Evolutionary conservation across 352 stramenopile species (phyloP).

Genomic region (Phytophthora tubulina): DNA sequence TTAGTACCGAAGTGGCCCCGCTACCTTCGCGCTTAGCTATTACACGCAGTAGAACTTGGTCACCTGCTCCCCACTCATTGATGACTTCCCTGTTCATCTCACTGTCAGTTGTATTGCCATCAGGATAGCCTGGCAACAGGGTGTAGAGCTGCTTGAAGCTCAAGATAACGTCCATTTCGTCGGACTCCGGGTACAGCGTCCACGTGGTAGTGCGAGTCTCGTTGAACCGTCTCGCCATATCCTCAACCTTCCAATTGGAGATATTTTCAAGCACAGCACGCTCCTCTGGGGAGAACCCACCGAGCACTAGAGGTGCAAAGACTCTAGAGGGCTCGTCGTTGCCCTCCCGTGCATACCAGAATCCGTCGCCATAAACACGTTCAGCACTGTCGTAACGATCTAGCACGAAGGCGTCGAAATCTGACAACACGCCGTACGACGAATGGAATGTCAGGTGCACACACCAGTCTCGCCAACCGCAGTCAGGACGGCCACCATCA

Average conservation of each 20-base stretch:
- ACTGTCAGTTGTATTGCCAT: conserved; percentile 26
- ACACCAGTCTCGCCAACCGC: conserved; percentile 25
- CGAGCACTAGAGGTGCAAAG: conserved; percentile 47
- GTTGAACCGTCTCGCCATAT: conserved; percentile 34
- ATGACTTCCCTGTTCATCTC: conserved; percentile 39
- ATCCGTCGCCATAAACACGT: conserved; percentile 14
- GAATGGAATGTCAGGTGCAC: conserved; percentile 53
- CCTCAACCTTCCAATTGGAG: conserved; percentile 27
- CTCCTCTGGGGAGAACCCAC: conserved; percentile 34
- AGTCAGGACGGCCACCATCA: conserved; percentile 20
- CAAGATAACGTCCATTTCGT: conserved; percentile 56
- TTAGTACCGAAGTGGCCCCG: conserved; percentile 32
- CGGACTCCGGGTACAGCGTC: conserved; percentile 46
- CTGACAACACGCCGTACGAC: conserved; percentile 55
- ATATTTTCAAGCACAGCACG: conserved; percentile 25
- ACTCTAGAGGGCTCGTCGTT: conserved; percentile 1
- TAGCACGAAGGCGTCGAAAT: conserved; percentile 63
- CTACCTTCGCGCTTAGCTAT: conserved; percentile 31
- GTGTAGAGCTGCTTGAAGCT: conserved; percentile 75
- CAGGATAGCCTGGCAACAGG: conserved; percentile 47
- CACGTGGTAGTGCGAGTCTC: conserved; percentile 50
- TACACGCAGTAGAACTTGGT: conserved; percentile 61
- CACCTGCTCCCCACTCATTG: conserved; percentile 35
- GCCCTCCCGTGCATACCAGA: conserved; percentile 14
- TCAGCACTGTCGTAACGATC: conserved; percentile 45